These are phyloP conservation scores for Zalaria obscura DNA, from an alignment of 2,329 filamentous ascomycete species.

Conservation along the genomic window DNA sequence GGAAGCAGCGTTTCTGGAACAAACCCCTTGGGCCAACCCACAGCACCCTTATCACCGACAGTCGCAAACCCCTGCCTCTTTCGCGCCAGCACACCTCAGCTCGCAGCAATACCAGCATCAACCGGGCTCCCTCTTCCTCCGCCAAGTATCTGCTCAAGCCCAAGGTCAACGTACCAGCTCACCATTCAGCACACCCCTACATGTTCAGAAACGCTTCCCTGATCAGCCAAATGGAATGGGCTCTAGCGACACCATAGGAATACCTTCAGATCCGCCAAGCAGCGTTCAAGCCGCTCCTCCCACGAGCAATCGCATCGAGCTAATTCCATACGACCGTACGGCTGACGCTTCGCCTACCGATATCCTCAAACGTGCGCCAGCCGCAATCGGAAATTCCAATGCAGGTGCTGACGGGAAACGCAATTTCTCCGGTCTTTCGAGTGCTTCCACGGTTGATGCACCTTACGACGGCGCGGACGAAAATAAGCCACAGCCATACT, in stretches of 20 bases:
- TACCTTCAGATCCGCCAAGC: constrained; percentile 15
- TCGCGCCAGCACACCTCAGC: neutral
- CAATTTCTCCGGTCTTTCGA: constrained; percentile 7
- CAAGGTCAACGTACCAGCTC: constrained; percentile 7
- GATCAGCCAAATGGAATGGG: constrained; percentile 5
- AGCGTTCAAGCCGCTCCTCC: constrained; percentile 15
- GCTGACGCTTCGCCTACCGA: constrained; percentile 6
- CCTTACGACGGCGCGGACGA: constrained; percentile 5
- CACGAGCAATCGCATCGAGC: constrained; percentile 11
- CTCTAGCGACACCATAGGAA: constrained; percentile 10
- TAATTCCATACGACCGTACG: constrained; percentile 4
- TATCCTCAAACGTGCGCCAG: constrained; percentile 4
- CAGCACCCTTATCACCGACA: constrained; percentile 28
- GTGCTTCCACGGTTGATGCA: constrained; percentile 7
- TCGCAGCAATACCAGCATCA: constrained; percentile 2
- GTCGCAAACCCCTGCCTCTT: constrained; percentile 7
- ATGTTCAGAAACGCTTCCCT: constrained; percentile 9
- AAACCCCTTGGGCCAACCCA: constrained; percentile 86
- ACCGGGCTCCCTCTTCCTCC: constrained; percentile 3
- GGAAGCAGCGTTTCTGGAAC: constrained; percentile 68
- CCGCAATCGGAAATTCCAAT: constrained; percentile 1
- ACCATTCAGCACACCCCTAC: constrained; percentile 16
- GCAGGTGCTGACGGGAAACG: constrained; percentile 3
- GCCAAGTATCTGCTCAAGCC: constrained; percentile 4
- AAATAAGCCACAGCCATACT: neutral